Evolutionary conservation across 805 yeast genomes (phyloP), one percentile per base, ranked within the genome.

Genomic region (Candida koratica): DNA sequence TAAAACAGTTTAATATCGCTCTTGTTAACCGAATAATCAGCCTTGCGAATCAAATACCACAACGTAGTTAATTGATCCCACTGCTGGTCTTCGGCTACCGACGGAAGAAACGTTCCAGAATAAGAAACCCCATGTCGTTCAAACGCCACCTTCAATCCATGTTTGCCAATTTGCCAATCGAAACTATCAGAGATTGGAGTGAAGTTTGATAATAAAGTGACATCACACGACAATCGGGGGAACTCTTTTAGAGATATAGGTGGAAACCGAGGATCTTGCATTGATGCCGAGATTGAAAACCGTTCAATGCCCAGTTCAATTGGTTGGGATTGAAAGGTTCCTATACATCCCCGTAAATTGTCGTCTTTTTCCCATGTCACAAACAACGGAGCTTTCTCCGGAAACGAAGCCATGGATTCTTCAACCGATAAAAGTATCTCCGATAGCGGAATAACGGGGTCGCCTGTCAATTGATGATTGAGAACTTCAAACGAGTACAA

Each of bases 31-130:
- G 38, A 22, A 25, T 41, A 53, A 1, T 86, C 93, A 0, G 95
- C 88, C 55, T 93, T 93, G 15, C 69, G 61, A 3, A 90, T 75
- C 25, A 94, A 67, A 45, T 84, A 73, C 41, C 66, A 66, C 38
- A 90, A 58, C 0, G 97, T 90, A 16, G 84, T 80, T 12, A 64
- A 60, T 48, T 83, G 73, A 45, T 71, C 73, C 96, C 96, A 87
- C 1, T 75, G 78, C 47, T 89, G 95, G 46, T 90, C 97, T 4
- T 63, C 69, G 15, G 96, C 95, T 1, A 93, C 97, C 27, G 79
- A 84, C 0, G 98, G 98, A 26, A 93, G 60, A 47, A 87, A 93
- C 0, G 97, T 93, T 0, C 97, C 87, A 33, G 81, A 74, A 37
- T 65, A 69, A 0, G 52, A 41, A 4, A 60, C 51, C 2, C 72